A percentile compares a stretch with the other conserved stretches of the same genome.
Evolutionary conservation across 306 rosid genomes (phyloP).

Genomic region (Notholithocarpus densiflorus): DNA sequence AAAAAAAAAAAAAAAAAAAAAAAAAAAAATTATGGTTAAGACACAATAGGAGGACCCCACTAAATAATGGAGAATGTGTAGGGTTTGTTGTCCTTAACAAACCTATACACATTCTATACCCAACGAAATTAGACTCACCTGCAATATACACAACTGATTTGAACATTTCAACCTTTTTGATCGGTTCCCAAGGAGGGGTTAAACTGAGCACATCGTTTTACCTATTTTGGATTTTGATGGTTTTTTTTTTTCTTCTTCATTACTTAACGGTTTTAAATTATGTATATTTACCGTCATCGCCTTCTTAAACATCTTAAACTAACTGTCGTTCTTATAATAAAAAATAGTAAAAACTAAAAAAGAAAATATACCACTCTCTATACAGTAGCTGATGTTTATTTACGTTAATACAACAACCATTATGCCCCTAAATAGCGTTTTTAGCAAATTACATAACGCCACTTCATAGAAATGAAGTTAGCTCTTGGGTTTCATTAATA

Average conservation of each 20-base stretch:
- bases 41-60: background rate
- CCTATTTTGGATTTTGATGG: background rate
- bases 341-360: too few species aligned
- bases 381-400: background rate
- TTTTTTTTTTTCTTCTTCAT: background rate
- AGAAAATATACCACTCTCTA: background rate
- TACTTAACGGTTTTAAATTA: too few species aligned
- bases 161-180: slow-evolving; percentile 6
- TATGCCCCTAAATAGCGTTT: background rate
- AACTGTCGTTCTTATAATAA: too few species aligned
- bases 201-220: background rate
- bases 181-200: background rate
- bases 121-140: background rate
- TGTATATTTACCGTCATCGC: background rate
- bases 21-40: too few species aligned
- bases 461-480: background rate
- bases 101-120: background rate
- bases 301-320: background rate
- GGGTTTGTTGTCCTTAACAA: background rate
- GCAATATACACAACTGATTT: background rate
- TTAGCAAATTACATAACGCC: background rate
- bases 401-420: background rate
- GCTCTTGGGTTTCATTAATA: background rate
- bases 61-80: background rate
- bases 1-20: too few species aligned